Conservation (phyloP, 2,329 filamentous ascomycete genomes). For the Penicillium sumatraense region DNA sequence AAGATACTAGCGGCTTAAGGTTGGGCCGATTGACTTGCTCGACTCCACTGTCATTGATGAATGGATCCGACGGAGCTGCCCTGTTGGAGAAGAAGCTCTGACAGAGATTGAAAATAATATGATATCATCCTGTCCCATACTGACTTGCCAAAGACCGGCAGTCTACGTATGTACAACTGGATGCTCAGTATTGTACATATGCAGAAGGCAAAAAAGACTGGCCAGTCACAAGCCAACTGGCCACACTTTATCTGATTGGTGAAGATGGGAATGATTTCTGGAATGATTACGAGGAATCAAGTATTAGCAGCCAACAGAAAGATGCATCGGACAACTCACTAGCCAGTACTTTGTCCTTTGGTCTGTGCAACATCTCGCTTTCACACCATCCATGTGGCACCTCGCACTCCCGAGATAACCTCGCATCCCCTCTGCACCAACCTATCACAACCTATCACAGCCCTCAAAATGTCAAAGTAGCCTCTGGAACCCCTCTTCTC, state of each 20-base stretch:
- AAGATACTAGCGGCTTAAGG: background rate
- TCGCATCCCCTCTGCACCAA: slow-evolving; percentile 4
- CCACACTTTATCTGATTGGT: slow-evolving; percentile 3
- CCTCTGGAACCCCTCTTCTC: background rate
- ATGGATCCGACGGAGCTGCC: background rate
- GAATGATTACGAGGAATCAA: background rate
- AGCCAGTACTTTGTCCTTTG: background rate
- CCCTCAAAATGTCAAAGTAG: background rate
- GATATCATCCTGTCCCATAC: background rate
- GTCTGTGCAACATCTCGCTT: background rate
- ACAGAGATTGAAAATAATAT: background rate
- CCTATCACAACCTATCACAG: background rate
- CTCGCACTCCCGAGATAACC: background rate
- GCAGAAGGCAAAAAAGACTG: no score
- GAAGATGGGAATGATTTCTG: background rate
- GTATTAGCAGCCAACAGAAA: background rate
- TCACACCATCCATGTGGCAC: background rate
- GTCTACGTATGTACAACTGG: background rate
- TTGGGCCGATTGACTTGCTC: background rate
- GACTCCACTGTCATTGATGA: slow-evolving; percentile 1
- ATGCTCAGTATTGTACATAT: no score
- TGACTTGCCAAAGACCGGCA: no score
- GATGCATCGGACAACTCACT: background rate
- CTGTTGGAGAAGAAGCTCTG: background rate
- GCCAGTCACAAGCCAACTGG: background rate